Base-by-base conservation (phyloP, 331 rosid species). In the Acacia concinna region DNA sequence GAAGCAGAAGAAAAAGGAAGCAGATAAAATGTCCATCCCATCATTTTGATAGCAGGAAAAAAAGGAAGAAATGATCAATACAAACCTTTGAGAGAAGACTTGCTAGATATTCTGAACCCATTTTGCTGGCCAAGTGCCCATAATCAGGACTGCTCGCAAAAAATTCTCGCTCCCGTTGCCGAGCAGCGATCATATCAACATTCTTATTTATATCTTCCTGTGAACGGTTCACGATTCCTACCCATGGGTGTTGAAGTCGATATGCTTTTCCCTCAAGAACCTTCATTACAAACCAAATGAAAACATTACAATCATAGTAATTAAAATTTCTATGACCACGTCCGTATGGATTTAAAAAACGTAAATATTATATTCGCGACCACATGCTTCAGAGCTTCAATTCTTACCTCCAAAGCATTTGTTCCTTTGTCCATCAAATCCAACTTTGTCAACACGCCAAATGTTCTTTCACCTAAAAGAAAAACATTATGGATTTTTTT, bases 341-440 rank as follows among this genome's bases (percentile, higher is more conserved):
- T 56, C 40, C 18, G 2, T 41, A 21, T 35, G 65, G 57, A 65
- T n/a, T 41, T 47, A 35, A 18, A 51, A 32, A 30, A 27, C 2
- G 23, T 31, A 18, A 62, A 15, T 60, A 30, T 34, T 8, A 68
- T 40, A 57, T 49, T 59, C 68, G 44, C 54, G 40, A 40, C 54
- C 43, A 76, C 70, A 37, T 47, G 17, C 38, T 62, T 62, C 37
- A 15, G 40, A 71, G 65, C 72, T 49, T 13, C 71, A 43, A 74
- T 67, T 6, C 86, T 86, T 84, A 90, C 94, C 38, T 90, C 87
- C 81, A 87, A 80, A 68, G 89, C 91, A 79, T 90, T 84, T 69
- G 91, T 90, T 76, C 94, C 91, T 74, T 78, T 90, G 85, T 90
- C 94, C 94, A 90, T 90, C 88, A 90, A 84, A 82, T 90, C 91